Evolutionary conservation across 768 basidiomycete species (phyloP).

Genomic region (Gelatoporia subvermispora): DNA sequence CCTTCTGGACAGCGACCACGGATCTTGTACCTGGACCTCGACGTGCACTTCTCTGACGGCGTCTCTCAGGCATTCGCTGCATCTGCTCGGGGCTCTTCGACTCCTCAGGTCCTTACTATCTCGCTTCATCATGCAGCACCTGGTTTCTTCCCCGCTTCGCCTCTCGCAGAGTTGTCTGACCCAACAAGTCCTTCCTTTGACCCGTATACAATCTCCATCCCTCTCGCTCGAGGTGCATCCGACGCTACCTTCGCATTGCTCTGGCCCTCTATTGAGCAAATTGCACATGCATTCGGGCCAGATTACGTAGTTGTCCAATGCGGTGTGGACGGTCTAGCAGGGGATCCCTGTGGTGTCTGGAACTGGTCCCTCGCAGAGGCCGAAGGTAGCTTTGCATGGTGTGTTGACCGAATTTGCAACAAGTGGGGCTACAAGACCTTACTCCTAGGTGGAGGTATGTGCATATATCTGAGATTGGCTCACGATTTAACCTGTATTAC

Average conservation of each 20-base stretch:
- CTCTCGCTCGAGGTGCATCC: conserved; percentile 70
- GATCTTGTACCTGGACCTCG: conserved; percentile 89
- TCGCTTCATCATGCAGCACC: conserved; percentile 81
- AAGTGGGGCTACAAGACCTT: conserved; percentile 59
- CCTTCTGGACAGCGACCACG: conserved; percentile 38
- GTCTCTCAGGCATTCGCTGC: conserved; percentile 73
- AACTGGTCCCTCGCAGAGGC: conserved; percentile 59
- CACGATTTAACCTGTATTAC: neutral
- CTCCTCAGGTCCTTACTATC: conserved; percentile 46
- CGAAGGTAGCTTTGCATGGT: conserved; percentile 66
- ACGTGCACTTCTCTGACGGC: conserved; percentile 88
- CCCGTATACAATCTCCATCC: conserved; percentile 74
- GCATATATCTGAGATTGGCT: neutral
- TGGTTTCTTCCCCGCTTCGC: conserved; percentile 77
- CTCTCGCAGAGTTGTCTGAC: conserved; percentile 43
- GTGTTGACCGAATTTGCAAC: conserved; percentile 43
- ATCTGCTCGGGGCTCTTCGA: conserved; percentile 27
- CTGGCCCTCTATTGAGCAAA: conserved; percentile 58
- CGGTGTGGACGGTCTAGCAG: conserved; percentile 82
- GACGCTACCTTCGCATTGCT: conserved; percentile 54
- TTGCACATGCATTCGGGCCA: conserved; percentile 61
- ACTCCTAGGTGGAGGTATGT: conserved; percentile 72
- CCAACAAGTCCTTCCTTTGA: conserved; percentile 36
- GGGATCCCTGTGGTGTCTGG: conserved; percentile 73
- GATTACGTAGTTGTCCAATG: conserved; percentile 83